Base-by-base conservation (phyloP, 169 alveolate species). In the Pseudocohnilembus persalinus region DNA sequence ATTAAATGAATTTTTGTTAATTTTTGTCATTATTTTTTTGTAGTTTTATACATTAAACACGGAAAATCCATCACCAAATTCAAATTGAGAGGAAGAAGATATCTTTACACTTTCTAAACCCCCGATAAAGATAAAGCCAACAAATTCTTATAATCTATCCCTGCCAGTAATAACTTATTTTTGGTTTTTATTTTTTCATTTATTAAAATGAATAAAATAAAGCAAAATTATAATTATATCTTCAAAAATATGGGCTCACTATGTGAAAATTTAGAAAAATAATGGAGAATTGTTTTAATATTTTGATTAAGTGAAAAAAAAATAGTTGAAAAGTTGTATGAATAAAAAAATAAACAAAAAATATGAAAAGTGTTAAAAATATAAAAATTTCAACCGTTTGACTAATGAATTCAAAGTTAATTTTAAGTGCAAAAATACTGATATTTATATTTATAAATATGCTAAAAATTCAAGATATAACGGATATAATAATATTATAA, bases 41-140 rank as follows among this genome's bases (percentile, higher is more conserved):
- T 49, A 49, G 90, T 80, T 26, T 74, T 86, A n/a, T 86, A 79
- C 76, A 80, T 86, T 27, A 86, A 86, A 74, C 75, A 65, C 29
- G 63, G 78, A 74, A 86, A 86, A 77, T 80, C 75, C 75, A 86
- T 86, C 81, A 86, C 90, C 73, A 86, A 86, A 77, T 86, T 86
- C 75, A 86, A 86, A 64, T 81, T 86, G 72, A 86, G 90, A 86
- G 87, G 87, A 65, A 79, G 74, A 78, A 86, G 75, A 82, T 86
- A 81, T 76, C 79, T 86, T 63, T 86, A 78, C 73, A 86, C 90
- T 68, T 86, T 86, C 87, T 80, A 86, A 77, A 86, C 90, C n/a
- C 80, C 83, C 81, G 90, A 86, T 73, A 32, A 81, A 76, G 75
- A 80, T 64, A 86, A 77, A 73, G 86, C 87, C 82, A 11, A 79